These are phyloP conservation scores for Pyrus communis DNA, from an alignment of 306 rosid species.

Conservation along the genomic window DNA sequence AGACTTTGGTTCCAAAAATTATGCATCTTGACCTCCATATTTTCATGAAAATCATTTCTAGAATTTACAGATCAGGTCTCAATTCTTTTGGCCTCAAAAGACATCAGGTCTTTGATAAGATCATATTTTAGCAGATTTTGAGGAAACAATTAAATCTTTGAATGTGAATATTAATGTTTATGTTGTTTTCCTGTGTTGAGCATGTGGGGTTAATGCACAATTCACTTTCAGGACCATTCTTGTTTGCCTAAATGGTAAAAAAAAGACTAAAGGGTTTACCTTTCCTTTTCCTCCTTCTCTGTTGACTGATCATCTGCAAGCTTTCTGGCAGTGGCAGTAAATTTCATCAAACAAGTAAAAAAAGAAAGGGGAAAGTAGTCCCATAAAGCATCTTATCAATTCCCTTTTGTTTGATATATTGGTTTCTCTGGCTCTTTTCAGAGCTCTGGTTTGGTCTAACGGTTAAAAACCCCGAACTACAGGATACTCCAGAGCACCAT, in stretches of 20 bases:
- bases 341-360: slow-evolving; percentile 20
- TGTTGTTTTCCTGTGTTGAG: slow-evolving; percentile 20
- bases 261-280: slow-evolving; percentile 12
- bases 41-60: not conserved
- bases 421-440: not conserved
- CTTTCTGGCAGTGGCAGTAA: slow-evolving; percentile 20
- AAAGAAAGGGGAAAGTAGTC: slow-evolving; percentile 10
- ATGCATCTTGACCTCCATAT: not conserved
- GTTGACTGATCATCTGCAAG: slow-evolving; percentile 20
- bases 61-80: not conserved
- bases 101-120: slow-evolving; percentile 1
- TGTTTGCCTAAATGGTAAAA: slow-evolving; percentile 18
- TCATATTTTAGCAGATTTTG: slow-evolving; percentile 19
- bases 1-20: not conserved
- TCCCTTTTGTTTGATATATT: slow-evolving; percentile 5
- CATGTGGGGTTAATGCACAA: slow-evolving; percentile 19
- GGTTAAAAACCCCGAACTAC: not conserved
- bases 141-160: slow-evolving; percentile 12
- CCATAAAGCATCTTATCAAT: slow-evolving; percentile 15
- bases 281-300: slow-evolving; percentile 30
- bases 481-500: not conserved
- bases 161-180: slow-evolving; percentile 10
- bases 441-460: slow-evolving; percentile 12
- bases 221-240: slow-evolving; percentile 33
- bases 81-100: not conserved